Conservation (phyloP, 2,329 filamentous ascomycete genomes). For the Cadophora sp. region DNA sequence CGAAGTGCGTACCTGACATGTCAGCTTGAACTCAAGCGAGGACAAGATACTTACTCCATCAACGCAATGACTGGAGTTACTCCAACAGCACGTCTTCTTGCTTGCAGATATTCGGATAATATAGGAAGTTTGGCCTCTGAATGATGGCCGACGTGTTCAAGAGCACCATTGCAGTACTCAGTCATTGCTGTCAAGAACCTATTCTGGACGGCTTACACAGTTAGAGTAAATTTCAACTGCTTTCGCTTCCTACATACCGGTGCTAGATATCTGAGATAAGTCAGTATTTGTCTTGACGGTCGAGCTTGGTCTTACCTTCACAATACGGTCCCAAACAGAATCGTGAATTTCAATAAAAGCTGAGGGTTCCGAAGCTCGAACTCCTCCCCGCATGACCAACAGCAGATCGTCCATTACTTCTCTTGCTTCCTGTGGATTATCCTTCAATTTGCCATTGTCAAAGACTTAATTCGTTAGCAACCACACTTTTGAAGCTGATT, state of each 20-base stretch:
- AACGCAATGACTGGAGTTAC: constrained; percentile 23
- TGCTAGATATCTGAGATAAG: not conserved
- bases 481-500: not conserved
- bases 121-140: not conserved
- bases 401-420: constrained; percentile 7
- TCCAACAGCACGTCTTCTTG: constrained; percentile 14
- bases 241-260: not conserved
- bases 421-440: not conserved
- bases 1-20: constrained; percentile 20
- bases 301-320: not conserved
- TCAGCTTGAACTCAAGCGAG: not conserved
- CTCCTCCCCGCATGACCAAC: not conserved
- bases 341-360: constrained; percentile 22
- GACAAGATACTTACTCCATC: constrained; percentile 16
- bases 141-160: constrained; percentile 18
- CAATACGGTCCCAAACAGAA: constrained; percentile 19
- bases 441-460: constrained; percentile 21
- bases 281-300: not conserved
- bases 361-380: not conserved
- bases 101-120: constrained; percentile 20
- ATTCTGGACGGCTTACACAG: constrained; percentile 3
- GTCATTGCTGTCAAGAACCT: constrained; percentile 21
- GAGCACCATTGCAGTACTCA: constrained; percentile 14
- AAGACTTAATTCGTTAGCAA: constrained; percentile 14
- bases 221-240: not conserved